Conservation (phyloP, 768 basidiomycete genomes). For the Cubamyces lactineus region DNA sequence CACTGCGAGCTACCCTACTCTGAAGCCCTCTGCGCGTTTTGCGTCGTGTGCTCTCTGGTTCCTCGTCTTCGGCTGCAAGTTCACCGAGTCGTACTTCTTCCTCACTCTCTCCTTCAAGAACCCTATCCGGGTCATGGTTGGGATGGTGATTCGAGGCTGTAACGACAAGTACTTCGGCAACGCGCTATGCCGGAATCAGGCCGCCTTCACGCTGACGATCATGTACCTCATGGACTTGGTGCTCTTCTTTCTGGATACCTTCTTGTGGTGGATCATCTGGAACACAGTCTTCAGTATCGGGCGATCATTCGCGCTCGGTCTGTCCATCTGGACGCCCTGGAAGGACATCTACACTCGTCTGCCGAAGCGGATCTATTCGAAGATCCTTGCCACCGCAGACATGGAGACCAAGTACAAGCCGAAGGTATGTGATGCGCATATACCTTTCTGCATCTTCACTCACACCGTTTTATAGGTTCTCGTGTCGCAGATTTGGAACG, state of each 20-base stretch:
- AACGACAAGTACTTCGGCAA: constrained; percentile 84
- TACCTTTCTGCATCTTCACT: background rate
- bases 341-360: constrained; percentile 94
- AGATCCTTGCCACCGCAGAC: constrained; percentile 88
- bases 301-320: constrained; percentile 85
- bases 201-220: constrained; percentile 92
- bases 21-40: constrained; percentile 65
- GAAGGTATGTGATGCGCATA: constrained; percentile 62
- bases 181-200: constrained; percentile 87
- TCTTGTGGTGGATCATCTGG: constrained; percentile 99
- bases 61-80: constrained; percentile 95
- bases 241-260: constrained; percentile 98
- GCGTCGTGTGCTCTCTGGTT: constrained; percentile 86
- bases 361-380: constrained; percentile 96
- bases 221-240: constrained; percentile 99
- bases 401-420: constrained; percentile 99
- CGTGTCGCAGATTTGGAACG: constrained; percentile 99
- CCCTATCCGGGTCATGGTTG: constrained; percentile 93
- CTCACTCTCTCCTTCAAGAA: constrained; percentile 92
- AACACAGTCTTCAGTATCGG: constrained; percentile 92
- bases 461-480: constrained; percentile 61
- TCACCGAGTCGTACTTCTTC: constrained; percentile 98
- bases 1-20: constrained; percentile 88
- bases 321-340: constrained; percentile 99
- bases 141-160: constrained; percentile 95